Conservation (phyloP, 2,329 filamentous ascomycete species). For the Colletotrichum noveboracense region DNA sequence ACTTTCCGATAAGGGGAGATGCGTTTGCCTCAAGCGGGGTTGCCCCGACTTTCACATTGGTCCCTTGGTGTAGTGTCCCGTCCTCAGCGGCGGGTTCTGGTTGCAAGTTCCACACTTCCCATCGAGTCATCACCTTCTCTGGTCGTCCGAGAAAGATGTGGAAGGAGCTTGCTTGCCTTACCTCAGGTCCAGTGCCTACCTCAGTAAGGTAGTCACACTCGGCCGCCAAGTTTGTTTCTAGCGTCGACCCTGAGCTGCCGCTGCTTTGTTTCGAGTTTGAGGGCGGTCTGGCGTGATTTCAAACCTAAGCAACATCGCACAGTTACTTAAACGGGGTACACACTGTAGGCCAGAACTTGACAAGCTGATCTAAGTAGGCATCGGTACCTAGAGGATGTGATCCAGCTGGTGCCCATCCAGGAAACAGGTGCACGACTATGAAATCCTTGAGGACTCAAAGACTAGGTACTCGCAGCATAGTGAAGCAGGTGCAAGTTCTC, state of each 20-base stretch:
- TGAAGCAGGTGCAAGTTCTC: neutral
- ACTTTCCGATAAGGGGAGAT: constrained; percentile 20
- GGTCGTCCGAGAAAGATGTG: neutral
- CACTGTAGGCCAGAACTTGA: neutral
- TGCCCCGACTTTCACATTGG: constrained; percentile 1
- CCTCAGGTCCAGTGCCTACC: neutral
- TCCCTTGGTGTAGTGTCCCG: neutral
- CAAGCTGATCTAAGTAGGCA: neutral
- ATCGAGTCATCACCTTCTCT: neutral
- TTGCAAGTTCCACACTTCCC: neutral
- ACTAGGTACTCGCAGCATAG: neutral
- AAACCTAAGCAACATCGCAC: neutral
- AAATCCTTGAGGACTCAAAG: neutral
- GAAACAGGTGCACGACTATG: neutral
- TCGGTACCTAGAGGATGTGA: neutral
- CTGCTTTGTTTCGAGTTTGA: neutral
- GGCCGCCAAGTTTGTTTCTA: neutral
- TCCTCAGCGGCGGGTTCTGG: neutral
- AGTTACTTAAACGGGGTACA: neutral
- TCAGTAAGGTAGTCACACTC: neutral
- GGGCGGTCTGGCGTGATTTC: neutral
- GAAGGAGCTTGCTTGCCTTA: neutral
- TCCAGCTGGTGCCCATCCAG: neutral
- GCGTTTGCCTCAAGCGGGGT: constrained; percentile 21
- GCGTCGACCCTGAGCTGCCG: neutral